These are phyloP conservation scores for Neckera pumila DNA, from an alignment of 225 moss, liverwort and hornwort genomes.

Conservation along the genomic window DNA sequence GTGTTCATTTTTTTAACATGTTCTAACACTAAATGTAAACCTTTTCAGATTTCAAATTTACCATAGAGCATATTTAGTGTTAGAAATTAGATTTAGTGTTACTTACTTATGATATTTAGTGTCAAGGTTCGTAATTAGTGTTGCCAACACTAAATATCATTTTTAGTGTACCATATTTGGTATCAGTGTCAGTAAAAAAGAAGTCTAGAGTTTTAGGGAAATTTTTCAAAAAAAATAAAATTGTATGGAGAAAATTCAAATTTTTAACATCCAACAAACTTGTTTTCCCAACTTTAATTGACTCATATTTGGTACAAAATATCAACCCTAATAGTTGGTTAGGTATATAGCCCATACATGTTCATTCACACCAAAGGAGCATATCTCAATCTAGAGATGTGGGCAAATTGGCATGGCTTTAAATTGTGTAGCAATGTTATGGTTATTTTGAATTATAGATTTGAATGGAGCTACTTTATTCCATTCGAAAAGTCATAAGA, in stretches of 20 bases:
- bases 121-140: too few relatives aligned
- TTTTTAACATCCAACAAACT: background rate
- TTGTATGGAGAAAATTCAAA: background rate
- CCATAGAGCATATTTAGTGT: too few relatives aligned
- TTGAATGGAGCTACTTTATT: background rate
- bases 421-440: too few relatives aligned
- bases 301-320: background rate
- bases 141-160: too few relatives aligned
- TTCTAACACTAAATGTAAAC: too few relatives aligned
- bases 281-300: background rate
- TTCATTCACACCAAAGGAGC: background rate
- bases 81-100: too few relatives aligned
- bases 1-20: too few relatives aligned
- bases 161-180: too few relatives aligned
- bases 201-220: background rate
- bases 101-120: too few relatives aligned
- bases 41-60: too few relatives aligned
- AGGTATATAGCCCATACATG: fast-evolving
- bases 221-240: background rate
- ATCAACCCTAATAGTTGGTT: fast-evolving
- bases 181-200: background rate
- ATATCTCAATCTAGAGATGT: background rate
- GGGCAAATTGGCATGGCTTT: too few relatives aligned
- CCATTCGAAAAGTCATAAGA: background rate
- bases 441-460: background rate